Evolutionary conservation across 306 rosid species (phyloP).

Genomic region (Pyrus bretschneideri): DNA sequence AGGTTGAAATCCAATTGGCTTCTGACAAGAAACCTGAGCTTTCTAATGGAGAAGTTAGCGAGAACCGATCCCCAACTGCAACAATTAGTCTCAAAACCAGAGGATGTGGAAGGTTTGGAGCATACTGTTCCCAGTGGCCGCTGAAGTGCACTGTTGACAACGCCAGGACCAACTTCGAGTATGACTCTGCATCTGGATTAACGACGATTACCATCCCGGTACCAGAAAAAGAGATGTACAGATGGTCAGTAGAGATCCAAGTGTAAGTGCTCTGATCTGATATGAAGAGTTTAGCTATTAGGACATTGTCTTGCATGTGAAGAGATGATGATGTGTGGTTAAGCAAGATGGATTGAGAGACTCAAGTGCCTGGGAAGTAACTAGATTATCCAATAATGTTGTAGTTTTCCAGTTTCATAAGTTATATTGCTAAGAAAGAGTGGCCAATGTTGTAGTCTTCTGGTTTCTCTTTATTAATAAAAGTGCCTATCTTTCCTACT

Average conservation of each 20-base stretch:
- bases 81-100: conserved; percentile 42
- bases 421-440: not conserved
- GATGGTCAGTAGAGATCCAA: conserved; percentile 59
- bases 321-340: not conserved
- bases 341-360: not conserved
- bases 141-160: conserved; percentile 43
- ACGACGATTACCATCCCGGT: conserved; percentile 47
- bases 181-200: conserved; percentile 54
- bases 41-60: conserved; percentile 37
- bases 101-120: conserved; percentile 77
- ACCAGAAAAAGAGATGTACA: conserved; percentile 51
- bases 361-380: not conserved
- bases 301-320: not conserved
- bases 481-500: not conserved
- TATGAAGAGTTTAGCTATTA: not conserved
- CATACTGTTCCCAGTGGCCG: conserved; percentile 61
- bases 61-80: conserved; percentile 36
- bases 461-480: not conserved
- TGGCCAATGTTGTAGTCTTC: not conserved
- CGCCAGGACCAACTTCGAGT: conserved; percentile 27
- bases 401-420: not conserved
- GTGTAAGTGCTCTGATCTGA: conserved; percentile 27
- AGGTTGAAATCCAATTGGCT: conserved; percentile 35
- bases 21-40: conserved; percentile 32
- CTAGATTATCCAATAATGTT: not conserved